Conservation (phyloP, 768 basidiomycete species). For the Daedaleopsis nitida region DNA sequence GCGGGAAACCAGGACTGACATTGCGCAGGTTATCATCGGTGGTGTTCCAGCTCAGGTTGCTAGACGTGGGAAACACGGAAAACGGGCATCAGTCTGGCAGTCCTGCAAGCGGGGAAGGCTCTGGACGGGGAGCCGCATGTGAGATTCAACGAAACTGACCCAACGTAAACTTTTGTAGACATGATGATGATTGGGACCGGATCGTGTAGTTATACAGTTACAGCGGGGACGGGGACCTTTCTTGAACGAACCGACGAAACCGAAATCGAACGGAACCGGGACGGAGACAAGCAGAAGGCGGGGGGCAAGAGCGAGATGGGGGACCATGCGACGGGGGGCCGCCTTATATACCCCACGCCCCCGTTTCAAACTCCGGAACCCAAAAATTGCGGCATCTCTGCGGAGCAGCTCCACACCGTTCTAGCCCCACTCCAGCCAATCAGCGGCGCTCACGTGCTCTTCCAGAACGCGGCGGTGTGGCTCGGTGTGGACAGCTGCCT, state of each 20-base stretch:
- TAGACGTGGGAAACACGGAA: constrained; percentile 50
- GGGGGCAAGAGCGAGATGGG: constrained; percentile 30
- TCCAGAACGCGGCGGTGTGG: constrained; percentile 9
- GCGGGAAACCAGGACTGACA: constrained; percentile 66
- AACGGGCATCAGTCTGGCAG: constrained; percentile 35
- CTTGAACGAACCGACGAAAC: constrained; percentile 56
- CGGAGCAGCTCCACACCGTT: constrained; percentile 15
- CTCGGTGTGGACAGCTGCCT: constrained; percentile 3
- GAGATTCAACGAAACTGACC: constrained; percentile 71
- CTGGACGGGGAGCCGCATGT: not conserved
- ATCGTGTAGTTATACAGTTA: constrained; percentile 47
- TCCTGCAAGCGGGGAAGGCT: constrained; percentile 22
- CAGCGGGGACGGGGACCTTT: constrained; percentile 49
- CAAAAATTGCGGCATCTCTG: constrained; percentile 15
- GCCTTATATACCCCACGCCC: constrained; percentile 44
- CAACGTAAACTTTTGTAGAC: constrained; percentile 90
- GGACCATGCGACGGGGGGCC: constrained; percentile 1
- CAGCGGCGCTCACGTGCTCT: constrained; percentile 12
- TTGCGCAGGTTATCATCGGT: constrained; percentile 88
- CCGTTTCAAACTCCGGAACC: constrained; percentile 52
- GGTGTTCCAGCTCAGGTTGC: constrained; percentile 96
- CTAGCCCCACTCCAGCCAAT: constrained; percentile 17
- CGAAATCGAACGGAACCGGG: constrained; percentile 51
- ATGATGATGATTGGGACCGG: constrained; percentile 45
- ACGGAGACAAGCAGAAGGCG: constrained; percentile 51